Conservation (phyloP, 2,329 filamentous ascomycete genomes). For the Aspergillus caelatus region DNA sequence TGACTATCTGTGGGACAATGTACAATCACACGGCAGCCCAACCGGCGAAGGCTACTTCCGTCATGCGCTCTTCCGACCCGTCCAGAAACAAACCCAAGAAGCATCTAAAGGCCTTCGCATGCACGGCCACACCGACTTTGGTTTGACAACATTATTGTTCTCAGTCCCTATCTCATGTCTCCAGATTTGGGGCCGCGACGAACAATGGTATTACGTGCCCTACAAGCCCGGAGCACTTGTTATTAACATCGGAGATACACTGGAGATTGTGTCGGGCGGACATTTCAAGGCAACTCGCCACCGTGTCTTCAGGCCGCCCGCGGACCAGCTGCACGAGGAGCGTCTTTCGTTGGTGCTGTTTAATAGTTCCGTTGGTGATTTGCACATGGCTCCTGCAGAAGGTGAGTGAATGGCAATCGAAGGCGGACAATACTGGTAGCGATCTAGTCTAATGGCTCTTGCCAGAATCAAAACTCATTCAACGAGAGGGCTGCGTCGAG, state of each 20-base stretch:
- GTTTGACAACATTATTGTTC: constrained; percentile 51
- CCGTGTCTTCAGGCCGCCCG: constrained; percentile 47
- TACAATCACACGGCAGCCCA: constrained; percentile 48
- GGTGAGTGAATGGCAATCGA: constrained; percentile 15
- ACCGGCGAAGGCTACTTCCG: constrained; percentile 52
- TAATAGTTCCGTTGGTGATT: constrained; percentile 50
- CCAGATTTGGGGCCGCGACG: constrained; percentile 49
- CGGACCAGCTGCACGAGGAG: constrained; percentile 36
- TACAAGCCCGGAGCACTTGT: constrained; percentile 51
- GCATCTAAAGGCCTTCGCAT: constrained; percentile 44
- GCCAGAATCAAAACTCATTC: constrained; percentile 41
- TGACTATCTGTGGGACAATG: constrained; percentile 48
- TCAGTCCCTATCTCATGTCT: constrained; percentile 52
- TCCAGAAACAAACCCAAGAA: constrained; percentile 38
- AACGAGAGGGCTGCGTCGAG: constrained; percentile 48
- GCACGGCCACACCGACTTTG: constrained; percentile 54
- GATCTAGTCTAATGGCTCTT: not conserved
- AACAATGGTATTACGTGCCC: constrained; percentile 52
- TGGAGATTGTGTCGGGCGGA: constrained; percentile 51
- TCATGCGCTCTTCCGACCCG: constrained; percentile 48
- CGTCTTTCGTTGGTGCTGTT: constrained; percentile 45
- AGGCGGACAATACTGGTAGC: not conserved
- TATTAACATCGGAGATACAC: constrained; percentile 52
- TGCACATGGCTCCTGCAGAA: constrained; percentile 47
- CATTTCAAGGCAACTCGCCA: constrained; percentile 53